A percentile compares a stretch with the other conserved stretches of the same genome.
phyloP scores from a whole-genome alignment of 345 rosid genomes.

The Pugionium cornutum region DNA sequence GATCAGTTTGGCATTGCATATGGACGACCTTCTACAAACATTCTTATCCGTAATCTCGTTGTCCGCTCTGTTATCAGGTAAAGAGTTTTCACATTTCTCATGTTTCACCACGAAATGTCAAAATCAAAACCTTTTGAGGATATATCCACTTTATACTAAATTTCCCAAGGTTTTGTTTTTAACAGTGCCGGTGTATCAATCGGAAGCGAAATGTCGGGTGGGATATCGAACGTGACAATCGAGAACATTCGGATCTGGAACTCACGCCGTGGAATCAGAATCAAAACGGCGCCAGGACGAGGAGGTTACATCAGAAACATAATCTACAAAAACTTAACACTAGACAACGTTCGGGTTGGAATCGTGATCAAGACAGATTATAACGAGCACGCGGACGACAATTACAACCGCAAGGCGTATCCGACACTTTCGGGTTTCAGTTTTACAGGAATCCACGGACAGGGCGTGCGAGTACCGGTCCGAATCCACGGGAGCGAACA shows the following conservation, averaged over 20 bases:
- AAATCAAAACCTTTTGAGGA: too few species aligned
- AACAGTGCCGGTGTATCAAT: slow-evolving; percentile 86
- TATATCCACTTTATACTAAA: too few species aligned
- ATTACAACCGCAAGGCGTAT: slow-evolving; percentile 61
- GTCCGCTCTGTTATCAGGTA: slow-evolving; percentile 97
- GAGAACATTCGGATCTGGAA: slow-evolving; percentile 76
- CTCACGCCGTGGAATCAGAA: slow-evolving; percentile 83
- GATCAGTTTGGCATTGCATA: slow-evolving; percentile 95
- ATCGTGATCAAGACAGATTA: slow-evolving; percentile 85
- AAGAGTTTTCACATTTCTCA: slow-evolving; percentile 28
- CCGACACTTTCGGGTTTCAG: slow-evolving; percentile 63
- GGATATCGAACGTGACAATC: slow-evolving; percentile 73
- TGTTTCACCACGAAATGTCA: slow-evolving; percentile 1
- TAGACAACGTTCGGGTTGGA: slow-evolving; percentile 80
- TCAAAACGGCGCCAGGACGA: slow-evolving; percentile 90
- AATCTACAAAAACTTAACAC: slow-evolving; percentile 67
- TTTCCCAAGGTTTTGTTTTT: not conserved
- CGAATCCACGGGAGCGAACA: slow-evolving; percentile 83
- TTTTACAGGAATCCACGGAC: slow-evolving; percentile 67
- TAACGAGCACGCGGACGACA: slow-evolving; percentile 85
- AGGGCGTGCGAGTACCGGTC: slow-evolving; percentile 83
- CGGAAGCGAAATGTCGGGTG: slow-evolving; percentile 95
- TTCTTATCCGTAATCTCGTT: slow-evolving; percentile 78
- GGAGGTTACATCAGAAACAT: slow-evolving; percentile 72
- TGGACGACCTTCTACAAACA: slow-evolving; percentile 77